Percentiles rank a stretch among this genome's conserved stretches.
Conservation (phyloP, 768 basidiomycete genomes). For the Kwoniella mangroviensis region DNA sequence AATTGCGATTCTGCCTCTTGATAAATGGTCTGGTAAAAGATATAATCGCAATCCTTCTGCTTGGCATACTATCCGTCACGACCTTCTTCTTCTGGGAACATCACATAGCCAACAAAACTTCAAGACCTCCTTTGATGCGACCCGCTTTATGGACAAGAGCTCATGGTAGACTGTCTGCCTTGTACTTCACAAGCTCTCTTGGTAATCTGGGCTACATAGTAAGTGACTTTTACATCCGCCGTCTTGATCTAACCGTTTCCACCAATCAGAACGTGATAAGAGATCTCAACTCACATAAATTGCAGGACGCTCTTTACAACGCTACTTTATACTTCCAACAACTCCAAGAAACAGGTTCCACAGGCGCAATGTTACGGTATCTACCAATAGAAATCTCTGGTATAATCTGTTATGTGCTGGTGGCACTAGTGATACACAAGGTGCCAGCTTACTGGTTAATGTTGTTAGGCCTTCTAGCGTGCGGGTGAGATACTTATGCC, state of each 20-base stretch:
- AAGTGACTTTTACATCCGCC: neutral
- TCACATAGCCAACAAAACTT: slow-evolving; percentile 62
- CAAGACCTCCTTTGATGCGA: slow-evolving; percentile 51
- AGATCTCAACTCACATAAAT: neutral
- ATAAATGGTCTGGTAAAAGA: slow-evolving; percentile 59
- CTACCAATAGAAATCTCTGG: slow-evolving; percentile 45
- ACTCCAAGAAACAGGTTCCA: slow-evolving; percentile 10
- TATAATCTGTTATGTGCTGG: slow-evolving; percentile 36
- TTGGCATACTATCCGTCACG: slow-evolving; percentile 66
- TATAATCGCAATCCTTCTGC: slow-evolving; percentile 71
- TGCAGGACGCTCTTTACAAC: slow-evolving; percentile 15
- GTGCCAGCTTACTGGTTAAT: slow-evolving; percentile 53
- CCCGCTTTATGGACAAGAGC: slow-evolving; percentile 53
- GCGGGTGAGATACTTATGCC: slow-evolving; percentile 37
- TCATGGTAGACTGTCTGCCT: slow-evolving; percentile 44
- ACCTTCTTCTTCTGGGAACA: slow-evolving; percentile 72
- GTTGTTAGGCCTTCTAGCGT: slow-evolving; percentile 46
- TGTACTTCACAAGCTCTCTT: slow-evolving; percentile 47
- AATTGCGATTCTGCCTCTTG: too few relatives aligned
- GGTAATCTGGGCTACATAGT: slow-evolving; percentile 50
- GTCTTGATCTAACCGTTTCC: too few relatives aligned
- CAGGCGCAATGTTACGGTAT: slow-evolving; percentile 31
- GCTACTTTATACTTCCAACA: slow-evolving; percentile 28
- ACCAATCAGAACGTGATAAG: too few relatives aligned
- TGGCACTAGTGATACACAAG: slow-evolving; percentile 44